Evolutionary conservation across 345 rosid species (phyloP), one percentile per base, ranked within the genome.

Genomic region (Raphanus sativus): DNA sequence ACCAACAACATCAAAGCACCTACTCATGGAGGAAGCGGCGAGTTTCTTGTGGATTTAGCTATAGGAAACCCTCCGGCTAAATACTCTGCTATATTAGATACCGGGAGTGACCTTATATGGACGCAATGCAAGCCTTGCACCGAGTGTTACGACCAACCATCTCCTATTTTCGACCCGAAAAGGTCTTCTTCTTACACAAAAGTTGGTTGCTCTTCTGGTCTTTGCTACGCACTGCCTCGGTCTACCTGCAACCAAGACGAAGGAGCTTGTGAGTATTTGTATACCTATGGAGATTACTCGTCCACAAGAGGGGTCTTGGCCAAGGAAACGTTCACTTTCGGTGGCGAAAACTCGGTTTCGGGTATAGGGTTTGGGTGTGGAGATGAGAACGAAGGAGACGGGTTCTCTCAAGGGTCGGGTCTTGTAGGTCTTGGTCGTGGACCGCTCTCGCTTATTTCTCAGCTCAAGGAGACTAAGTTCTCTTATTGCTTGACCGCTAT

Each of bases 31-130:
- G 98, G 98, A 1, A 90, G 80, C 40, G 98, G 98, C 0, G 97
- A 94, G 83, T 94, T 87, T 82, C 84, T 92, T 30, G 81, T 94
- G 92, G 77, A 86, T 8, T 70, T 94, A 58, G 81, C 92, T 1
- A 85, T 90, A 4, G 98, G 98, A 24, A 87, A 91, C 1, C 97
- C 97, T 0, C 70, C 89, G 0, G 73, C 73, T 48, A 80, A 81
- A 5, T 89, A 81, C 84, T 68, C 86, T 3, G 98, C 97, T 4
- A 88, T 94, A 25, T 25, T 94, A 75, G 97, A 94, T 67, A 89
- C 98, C 0, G 98, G 98, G 88, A 94, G 98, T 45, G 97, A 94
- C 75, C 80, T 94, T 45, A 89, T 94, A 42, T 94, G 98, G 98
- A 94, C 98, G n/a, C 98, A 92, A 60, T 94, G 98, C 82, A 84